Evolutionary conservation across 441 rosid genomes (phyloP).

Genomic region (Populus hybrid): DNA sequence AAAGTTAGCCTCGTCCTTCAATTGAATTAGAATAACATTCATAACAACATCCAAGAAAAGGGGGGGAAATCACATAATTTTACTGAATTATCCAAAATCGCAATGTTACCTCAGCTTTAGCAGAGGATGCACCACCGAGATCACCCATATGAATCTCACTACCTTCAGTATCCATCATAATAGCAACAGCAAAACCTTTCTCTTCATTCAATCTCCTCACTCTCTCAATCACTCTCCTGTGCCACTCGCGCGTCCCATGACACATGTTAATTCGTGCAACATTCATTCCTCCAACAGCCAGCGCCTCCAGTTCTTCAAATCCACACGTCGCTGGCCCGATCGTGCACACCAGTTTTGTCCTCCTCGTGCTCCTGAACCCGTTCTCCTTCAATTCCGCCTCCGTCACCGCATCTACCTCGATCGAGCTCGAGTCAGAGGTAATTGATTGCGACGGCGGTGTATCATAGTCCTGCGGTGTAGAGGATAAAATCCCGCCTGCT

Average conservation of each 20-base stretch:
- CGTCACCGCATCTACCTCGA: constrained; percentile 89
- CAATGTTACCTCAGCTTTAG: constrained; percentile 71
- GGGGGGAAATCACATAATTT: not conserved
- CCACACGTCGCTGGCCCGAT: constrained; percentile 91
- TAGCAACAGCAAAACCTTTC: constrained; percentile 91
- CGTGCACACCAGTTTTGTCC: constrained; percentile 94
- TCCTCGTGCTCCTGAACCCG: constrained; percentile 95
- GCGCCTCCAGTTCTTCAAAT: constrained; percentile 81
- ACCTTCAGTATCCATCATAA: constrained; percentile 99
- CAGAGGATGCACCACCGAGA: constrained; percentile 82
- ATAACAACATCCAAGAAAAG: not conserved
- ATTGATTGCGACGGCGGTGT: constrained; percentile 16
- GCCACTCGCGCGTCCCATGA: constrained; percentile 95
- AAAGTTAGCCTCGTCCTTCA: not conserved
- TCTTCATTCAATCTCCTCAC: constrained; percentile 85
- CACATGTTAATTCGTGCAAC: constrained; percentile 96
- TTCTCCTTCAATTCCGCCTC: constrained; percentile 95
- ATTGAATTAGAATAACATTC: not conserved
- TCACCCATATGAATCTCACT: constrained; percentile 99
- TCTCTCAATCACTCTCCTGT: constrained; percentile 63
- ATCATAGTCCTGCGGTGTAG: not conserved
- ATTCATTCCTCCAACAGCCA: constrained; percentile 97
- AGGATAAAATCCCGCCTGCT: constrained; percentile 10
- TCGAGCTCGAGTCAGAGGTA: constrained; percentile 38
- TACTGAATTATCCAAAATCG: not conserved